These are phyloP conservation scores for Trichoderma oligosporum DNA, from an alignment of 2,329 filamentous ascomycete genomes.

Conservation along the genomic window DNA sequence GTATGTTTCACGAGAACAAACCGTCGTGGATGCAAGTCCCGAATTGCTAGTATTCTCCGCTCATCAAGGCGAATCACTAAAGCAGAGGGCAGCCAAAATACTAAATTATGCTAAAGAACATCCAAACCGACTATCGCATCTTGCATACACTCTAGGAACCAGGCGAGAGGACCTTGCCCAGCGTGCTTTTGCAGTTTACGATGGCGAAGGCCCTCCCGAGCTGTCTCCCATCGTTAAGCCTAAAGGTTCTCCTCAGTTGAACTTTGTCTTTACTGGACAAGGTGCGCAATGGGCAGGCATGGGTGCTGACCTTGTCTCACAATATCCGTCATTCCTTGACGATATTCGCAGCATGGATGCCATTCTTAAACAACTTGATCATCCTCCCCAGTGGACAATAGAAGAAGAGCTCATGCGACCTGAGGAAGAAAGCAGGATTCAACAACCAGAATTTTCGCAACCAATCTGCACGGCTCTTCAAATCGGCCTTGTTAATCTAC, in stretches of 20 bases:
- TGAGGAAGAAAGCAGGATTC: not conserved
- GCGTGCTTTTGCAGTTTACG: constrained; percentile 36
- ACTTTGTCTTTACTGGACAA: constrained; percentile 34
- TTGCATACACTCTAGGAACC: not conserved
- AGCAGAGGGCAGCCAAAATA: not conserved
- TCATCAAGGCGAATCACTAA: not conserved
- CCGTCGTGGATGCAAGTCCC: not conserved
- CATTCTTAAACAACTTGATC: not conserved
- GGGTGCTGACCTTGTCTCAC: constrained; percentile 24
- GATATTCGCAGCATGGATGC: not conserved
- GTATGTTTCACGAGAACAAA: not conserved
- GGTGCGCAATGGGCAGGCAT: constrained; percentile 35
- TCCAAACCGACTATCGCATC: not conserved
- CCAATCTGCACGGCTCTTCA: constrained; percentile 10
- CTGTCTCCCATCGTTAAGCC: constrained; percentile 32
- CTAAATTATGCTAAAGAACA: not conserved
- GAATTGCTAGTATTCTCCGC: not conserved
- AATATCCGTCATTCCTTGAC: not conserved
- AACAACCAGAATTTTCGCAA: constrained; percentile 3
- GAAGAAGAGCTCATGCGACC: constrained; percentile 1
- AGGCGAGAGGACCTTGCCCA: not conserved
- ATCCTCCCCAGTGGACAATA: constrained; percentile 8
- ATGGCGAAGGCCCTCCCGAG: constrained; percentile 25
- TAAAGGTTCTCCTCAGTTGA: constrained; percentile 16
- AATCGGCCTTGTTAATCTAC: not conserved